Evolutionary conservation across 352 stramenopile species (phyloP), one percentile per base, ranked within the genome.

Genomic region (Pythium aphanidermatum): DNA sequence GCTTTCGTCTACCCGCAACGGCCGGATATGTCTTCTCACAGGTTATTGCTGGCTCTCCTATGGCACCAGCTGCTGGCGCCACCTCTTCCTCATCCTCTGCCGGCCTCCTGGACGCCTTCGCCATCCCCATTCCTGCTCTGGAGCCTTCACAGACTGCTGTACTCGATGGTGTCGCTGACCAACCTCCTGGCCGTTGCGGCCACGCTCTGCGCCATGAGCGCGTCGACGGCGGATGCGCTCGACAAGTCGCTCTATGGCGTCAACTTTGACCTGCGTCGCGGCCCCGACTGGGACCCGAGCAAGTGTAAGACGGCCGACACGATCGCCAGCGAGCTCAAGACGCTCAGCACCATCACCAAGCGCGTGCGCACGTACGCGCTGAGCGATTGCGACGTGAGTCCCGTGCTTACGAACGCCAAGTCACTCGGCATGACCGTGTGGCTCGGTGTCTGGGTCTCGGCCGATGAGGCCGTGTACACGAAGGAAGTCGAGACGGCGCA

Each of bases 281-380:
- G 77, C 20, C 50, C 80, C 0, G 80, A 92, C 74, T 92, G 77
- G 77, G 80, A 85, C 46, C 21, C 77, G 13, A 63, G 46, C 58
- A 86, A 86, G 61, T 92, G 80, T 74, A 92, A 92, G 64, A 52
- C 49, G 19, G 51, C 59, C n/a, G 23, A 45, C 16, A 79, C 73
- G 38, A 85, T 92, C 58, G 71, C 70, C 16, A 46, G 65, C 7
- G 80, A 92, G 58, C 67, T 92, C 53, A 83, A 78, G 58, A 58
- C 68, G 20, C 63, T 92, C 32, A 74, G 58, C 60, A 57, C 55
- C 37, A 59, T 89, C 53, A 83, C 77, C 44, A 74, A 63, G 48
- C 81, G 82, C 48, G 75, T 92, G 57, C 80, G 80, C 68, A 91
- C 74, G 30, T 93, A 91, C 64, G 74, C 68, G 55, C 63, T 93